Base-by-base conservation (phyloP, 2,329 filamentous ascomycete species). In the Claviceps arundinis region DNA sequence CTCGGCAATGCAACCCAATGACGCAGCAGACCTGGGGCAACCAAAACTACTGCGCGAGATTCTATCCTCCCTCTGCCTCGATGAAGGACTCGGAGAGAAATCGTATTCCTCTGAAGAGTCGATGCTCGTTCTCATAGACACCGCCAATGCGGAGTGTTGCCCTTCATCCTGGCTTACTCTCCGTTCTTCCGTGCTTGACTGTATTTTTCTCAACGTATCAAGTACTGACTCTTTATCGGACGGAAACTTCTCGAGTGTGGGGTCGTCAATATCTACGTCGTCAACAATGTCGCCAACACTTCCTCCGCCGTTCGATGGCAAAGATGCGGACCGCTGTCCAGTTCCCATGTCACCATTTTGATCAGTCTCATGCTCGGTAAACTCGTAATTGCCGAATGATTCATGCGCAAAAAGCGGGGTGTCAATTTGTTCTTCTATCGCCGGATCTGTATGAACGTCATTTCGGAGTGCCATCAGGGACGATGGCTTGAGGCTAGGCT, bases 381-480 rank as follows among this genome's bases (percentile, higher is more conserved):
- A 62, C 34, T 66, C 64, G 51, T 70, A 68, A n/a, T 68, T 65
- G 9, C 72, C 72, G 37, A 70, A 64, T 38, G 66, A 67, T 56
- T 77, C 74, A 52, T 76, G 73, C 4, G 73, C 65, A 55, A 76
- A 75, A 5, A 75, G 62, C 1, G 73, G 72, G 1, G 67, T 65
- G 48, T 50, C 37, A 17, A 51, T 48, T 30, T 52, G 47, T 16
- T 50, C 42, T 30, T 55, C 48, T 19, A 40, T n/a, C 8, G 49
- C 19, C 19, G 3, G 24, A 26, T 42, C 19, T 24, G 30, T 24
- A 8, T 17, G 5, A 22, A 16, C 22, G 40, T 40, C 26, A 24
- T 49, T 26, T 46, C 44, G 7, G 13, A 47, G 41, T 22, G 14
- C 22, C 30, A 34, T 24, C n/a, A 34, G 41, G 19, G 47, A 47